Evolutionary conservation across 768 basidiomycete species (phyloP), one percentile per base, ranked within the genome.

Genomic region (Termitomyces titanicus): DNA sequence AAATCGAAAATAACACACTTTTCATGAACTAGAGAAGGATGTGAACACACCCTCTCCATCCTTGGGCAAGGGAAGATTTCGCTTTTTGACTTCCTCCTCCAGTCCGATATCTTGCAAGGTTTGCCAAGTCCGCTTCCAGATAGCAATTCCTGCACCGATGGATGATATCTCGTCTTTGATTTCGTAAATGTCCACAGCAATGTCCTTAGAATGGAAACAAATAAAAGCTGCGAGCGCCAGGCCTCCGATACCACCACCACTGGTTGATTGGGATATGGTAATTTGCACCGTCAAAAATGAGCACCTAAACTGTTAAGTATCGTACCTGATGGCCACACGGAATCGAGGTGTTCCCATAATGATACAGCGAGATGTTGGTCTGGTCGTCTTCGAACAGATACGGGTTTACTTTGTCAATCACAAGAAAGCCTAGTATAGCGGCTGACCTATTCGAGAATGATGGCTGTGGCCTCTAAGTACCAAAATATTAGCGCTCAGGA

Each of bases 71-170:
- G 56, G 49, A 43, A 68, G 49, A 18, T 61, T 62, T 47, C 61
- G 48, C 55, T 63, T 63, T 6, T 56, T 44, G 7, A 64, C 51
- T 13, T 69, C 68, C 17, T 64, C 60, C 25, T 67, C 66, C 11
- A 79, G 49, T 2, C 72, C 74, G 2, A 79, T 71, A 11, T 70
- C 65, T 20, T 67, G 61, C 56, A 79, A 59, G n/a, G 74, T 58
- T 8, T 70, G 68, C 71, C 73, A 73, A 0, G 74, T 72, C 39
- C 72, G 68, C 29, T 66, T 67, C 78, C 74, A 76, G 13, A 78
- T 60, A 2, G 68, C 62, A n/a, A 79, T 70, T 7, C 74, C 76
- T 5, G 72, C 73, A 5, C 78, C 78, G 12, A 69, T 60, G 9
- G 70, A 70, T 9, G 71, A 70, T 25, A 79, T 68, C 25, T 71